Conservation (phyloP, 129 eudicot genomes). For the Calendula officinalis region DNA sequence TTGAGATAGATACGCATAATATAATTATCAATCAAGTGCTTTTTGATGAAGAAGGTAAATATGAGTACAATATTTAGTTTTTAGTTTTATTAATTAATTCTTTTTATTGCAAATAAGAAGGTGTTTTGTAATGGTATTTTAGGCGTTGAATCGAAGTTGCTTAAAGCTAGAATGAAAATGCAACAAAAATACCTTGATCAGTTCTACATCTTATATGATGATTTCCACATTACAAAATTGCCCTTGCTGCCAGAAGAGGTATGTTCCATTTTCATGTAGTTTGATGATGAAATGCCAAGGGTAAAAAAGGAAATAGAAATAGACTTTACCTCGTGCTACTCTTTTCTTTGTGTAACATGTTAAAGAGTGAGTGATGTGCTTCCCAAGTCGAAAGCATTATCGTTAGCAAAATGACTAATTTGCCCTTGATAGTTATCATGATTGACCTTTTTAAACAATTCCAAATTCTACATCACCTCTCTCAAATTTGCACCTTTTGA, state of each 20-base stretch:
- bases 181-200: slow-evolving; percentile 93
- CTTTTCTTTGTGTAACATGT: slow-evolving; percentile 3
- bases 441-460: too few relatives aligned
- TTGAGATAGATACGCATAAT: slow-evolving; percentile 95
- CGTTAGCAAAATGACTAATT: slow-evolving; percentile 10
- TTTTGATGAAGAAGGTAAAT: slow-evolving; percentile 92
- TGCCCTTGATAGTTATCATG: not conserved
- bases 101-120: not conserved
- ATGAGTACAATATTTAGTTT: not conserved
- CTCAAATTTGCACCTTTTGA: not conserved
- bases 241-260: slow-evolving; percentile 96
- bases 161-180: slow-evolving; percentile 97
- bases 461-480: not conserved
- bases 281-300: not conserved
- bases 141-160: slow-evolving; percentile 87
- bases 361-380: not conserved
- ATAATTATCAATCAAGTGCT: slow-evolving; percentile 96
- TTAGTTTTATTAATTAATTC: slow-evolving; percentile 5
- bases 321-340: not conserved
- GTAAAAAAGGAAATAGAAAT: not conserved
- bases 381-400: not conserved
- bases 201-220: slow-evolving; percentile 91
- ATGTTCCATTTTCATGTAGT: not conserved
- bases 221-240: slow-evolving; percentile 79
- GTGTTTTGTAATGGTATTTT: not conserved